Evolutionary conservation across 345 rosid genomes (phyloP).

Genomic region (Anastatica hierochuntica): DNA sequence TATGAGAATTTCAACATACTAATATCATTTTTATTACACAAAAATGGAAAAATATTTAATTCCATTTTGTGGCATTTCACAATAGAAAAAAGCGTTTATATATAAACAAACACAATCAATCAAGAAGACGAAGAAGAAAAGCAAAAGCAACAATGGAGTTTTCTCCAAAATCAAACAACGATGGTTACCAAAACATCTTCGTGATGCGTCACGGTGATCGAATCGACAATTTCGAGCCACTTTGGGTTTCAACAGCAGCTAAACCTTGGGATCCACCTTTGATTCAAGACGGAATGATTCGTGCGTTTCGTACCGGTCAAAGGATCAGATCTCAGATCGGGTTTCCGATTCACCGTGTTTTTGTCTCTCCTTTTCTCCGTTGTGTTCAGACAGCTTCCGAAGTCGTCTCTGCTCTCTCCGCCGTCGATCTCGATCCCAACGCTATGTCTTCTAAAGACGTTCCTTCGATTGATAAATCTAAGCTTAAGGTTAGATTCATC

Average conservation of each 20-base stretch:
- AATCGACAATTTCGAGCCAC: slow-evolving; percentile 48
- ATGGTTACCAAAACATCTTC: slow-evolving; percentile 46
- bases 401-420: slow-evolving; percentile 44
- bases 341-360: slow-evolving; percentile 70
- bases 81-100: too few relatives aligned
- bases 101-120: too few relatives aligned
- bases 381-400: slow-evolving; percentile 71
- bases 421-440: slow-evolving; percentile 25
- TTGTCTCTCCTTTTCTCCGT: slow-evolving; percentile 80
- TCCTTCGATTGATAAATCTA: slow-evolving; percentile 37
- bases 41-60: too few relatives aligned
- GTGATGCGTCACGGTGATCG: slow-evolving; percentile 97
- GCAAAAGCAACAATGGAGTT: slow-evolving; percentile 20
- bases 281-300: slow-evolving; percentile 31
- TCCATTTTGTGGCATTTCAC: too few relatives aligned
- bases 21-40: too few relatives aligned
- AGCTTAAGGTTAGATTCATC: slow-evolving; percentile 45
- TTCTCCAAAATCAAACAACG: slow-evolving; percentile 10
- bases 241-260: slow-evolving; percentile 49
- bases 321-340: slow-evolving; percentile 36
- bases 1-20: too few relatives aligned
- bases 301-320: slow-evolving; percentile 46
- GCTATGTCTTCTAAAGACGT: slow-evolving; percentile 29
- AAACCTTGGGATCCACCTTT: slow-evolving; percentile 86
- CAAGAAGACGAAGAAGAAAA: neutral